These are phyloP conservation scores for Colletotrichum incanum DNA, from an alignment of 2,329 filamentous ascomycete species.

Conservation along the genomic window DNA sequence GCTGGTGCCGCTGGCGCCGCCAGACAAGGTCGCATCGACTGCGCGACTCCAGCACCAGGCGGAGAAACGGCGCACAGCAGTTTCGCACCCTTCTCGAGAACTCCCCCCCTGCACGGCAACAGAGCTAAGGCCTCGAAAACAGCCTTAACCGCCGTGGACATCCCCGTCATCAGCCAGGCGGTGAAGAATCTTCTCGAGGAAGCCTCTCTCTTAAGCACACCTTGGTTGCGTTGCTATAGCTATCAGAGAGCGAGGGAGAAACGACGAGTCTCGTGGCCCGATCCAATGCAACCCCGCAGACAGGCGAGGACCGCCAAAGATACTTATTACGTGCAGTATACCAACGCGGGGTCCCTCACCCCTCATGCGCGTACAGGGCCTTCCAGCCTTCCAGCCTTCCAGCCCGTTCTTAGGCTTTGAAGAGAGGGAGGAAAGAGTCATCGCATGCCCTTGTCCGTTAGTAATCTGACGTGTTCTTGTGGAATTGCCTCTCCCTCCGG, in stretches of 20 bases:
- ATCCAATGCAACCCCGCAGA: constrained; percentile 10
- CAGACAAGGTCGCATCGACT: background rate
- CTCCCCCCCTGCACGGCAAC: constrained; percentile 10
- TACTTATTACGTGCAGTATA: constrained; percentile 36
- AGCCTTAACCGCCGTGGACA: background rate
- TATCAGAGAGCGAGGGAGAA: background rate
- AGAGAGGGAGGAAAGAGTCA: constrained; percentile 12
- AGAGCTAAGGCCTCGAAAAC: constrained; percentile 21
- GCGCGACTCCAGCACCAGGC: constrained; percentile 5
- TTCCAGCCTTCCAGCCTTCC: background rate
- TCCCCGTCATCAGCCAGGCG: constrained; percentile 21
- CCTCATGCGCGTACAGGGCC: background rate
- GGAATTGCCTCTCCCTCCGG: background rate
- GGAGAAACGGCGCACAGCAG: background rate
- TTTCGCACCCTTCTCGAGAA: constrained; percentile 1
- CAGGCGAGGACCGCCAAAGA: constrained; percentile 4
- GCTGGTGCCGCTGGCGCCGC: background rate
- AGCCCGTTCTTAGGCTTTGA: background rate
- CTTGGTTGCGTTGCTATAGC: background rate
- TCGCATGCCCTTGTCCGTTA: constrained; percentile 4
- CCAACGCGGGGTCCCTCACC: constrained; percentile 13
- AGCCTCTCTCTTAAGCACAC: background rate
- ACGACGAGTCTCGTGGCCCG: background rate
- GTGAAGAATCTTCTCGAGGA: constrained; percentile 17
- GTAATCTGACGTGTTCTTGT: constrained; percentile 6